Evolutionary conservation across 352 stramenopile genomes (phyloP).

Genomic region (Pythium dissotocum): DNA sequence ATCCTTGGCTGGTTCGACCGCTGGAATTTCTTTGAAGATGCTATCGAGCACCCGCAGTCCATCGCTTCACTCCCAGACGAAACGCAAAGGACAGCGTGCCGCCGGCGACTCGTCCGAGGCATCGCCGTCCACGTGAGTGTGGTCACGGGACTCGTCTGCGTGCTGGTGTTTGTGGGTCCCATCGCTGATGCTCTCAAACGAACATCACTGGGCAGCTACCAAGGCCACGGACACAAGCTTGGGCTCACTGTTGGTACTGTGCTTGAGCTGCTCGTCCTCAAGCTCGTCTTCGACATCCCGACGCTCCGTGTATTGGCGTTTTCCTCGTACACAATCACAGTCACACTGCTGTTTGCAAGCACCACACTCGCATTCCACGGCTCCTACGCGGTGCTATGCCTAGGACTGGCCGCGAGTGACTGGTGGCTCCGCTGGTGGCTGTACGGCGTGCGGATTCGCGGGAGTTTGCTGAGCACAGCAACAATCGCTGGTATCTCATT

Average conservation of each 20-base stretch:
- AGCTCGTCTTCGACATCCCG: neutral
- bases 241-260: neutral
- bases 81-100: neutral
- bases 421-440: neutral
- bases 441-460: neutral
- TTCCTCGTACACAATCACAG: neutral
- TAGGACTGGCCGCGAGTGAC: neutral
- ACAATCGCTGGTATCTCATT: neutral
- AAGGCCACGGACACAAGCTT: neutral
- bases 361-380: neutral
- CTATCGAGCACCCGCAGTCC: neutral
- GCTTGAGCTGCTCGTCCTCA: neutral
- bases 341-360: neutral
- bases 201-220: neutral
- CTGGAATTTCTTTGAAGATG: neutral
- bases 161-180: neutral
- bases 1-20: slow-evolving; percentile 3
- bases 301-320: neutral
- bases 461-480: neutral
- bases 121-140: neutral
- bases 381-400: neutral
- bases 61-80: neutral
- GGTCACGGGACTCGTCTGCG: neutral
- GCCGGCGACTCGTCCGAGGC: neutral
- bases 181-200: neutral